Conservation (phyloP, 805 yeast species). For the Candida silvatica region DNA sequence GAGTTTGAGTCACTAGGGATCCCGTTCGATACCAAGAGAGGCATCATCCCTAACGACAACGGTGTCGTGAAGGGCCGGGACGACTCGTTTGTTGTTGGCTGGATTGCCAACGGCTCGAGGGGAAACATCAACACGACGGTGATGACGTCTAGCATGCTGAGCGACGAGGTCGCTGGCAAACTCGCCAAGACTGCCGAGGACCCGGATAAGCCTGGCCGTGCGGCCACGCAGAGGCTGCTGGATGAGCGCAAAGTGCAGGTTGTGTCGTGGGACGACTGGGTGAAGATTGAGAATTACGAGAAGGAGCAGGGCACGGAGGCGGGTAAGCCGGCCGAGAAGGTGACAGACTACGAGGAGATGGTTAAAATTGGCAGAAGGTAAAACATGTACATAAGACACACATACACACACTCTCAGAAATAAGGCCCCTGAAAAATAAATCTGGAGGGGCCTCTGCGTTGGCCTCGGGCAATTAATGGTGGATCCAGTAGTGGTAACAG, state of each 20-base stretch:
- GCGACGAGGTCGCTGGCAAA: constrained; percentile 56
- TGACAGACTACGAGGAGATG: constrained; percentile 42
- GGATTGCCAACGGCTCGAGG: constrained; percentile 80
- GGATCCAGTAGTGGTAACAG: no score
- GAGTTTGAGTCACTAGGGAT: constrained; percentile 48
- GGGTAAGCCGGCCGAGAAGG: constrained; percentile 54
- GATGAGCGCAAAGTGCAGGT: constrained; percentile 14
- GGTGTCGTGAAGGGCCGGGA: constrained; percentile 32
- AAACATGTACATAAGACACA: neutral
- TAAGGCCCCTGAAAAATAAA: no score
- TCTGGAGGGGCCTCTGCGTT: no score
- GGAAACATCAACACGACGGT: constrained; percentile 92
- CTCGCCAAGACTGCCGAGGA: constrained; percentile 7
- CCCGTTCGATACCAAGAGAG: constrained; percentile 35
- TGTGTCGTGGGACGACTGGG: constrained; percentile 66
- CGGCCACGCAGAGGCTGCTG: constrained; percentile 17
- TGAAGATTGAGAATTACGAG: constrained; percentile 46
- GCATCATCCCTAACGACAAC: constrained; percentile 35
- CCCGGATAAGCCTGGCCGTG: constrained; percentile 23
- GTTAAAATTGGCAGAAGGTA: constrained; percentile 16
- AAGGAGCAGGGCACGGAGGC: constrained; percentile 32
- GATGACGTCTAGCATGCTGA: constrained; percentile 73
- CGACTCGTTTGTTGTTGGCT: constrained; percentile 77
- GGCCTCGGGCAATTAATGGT: no score
- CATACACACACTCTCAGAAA: neutral